These are phyloP conservation scores for Rutstroemia sp. DNA, from an alignment of 2,329 filamentous ascomycete genomes.

Conservation along the genomic window DNA sequence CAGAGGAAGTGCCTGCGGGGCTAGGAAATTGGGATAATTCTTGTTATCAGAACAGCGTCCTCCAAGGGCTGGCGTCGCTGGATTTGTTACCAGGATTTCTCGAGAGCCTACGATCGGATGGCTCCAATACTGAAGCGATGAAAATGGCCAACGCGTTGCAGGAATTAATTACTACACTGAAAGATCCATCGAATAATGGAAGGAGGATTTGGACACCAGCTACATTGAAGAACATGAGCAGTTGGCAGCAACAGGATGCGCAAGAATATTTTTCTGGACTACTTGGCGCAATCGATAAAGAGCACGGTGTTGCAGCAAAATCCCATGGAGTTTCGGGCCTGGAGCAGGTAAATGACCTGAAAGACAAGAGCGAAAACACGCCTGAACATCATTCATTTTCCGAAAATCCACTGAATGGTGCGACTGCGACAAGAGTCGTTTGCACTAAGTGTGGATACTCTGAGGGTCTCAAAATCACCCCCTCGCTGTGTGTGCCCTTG, in stretches of 20 bases:
- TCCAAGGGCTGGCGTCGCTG: conserved; percentile 77
- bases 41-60: conserved; percentile 94
- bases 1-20: conserved; percentile 49
- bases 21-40: conserved; percentile 91
- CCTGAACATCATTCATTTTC: conserved; percentile 25
- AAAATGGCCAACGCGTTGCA: conserved; percentile 32
- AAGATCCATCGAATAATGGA: conserved; percentile 62
- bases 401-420: conserved; percentile 77
- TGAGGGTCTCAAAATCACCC: conserved; percentile 81
- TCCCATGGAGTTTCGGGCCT: conserved; percentile 17
- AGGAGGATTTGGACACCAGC: conserved; percentile 74
- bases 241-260: conserved; percentile 93
- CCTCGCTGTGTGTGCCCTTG: conserved; percentile 89
- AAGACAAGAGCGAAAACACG: not conserved
- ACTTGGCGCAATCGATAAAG: conserved; percentile 75
- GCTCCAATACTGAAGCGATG: conserved; percentile 18
- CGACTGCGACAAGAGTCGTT: conserved; percentile 80
- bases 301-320: conserved; percentile 48
- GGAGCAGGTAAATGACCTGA: conserved; percentile 15
- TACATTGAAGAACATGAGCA: conserved; percentile 84
- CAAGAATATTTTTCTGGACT: conserved; percentile 96
- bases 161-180: conserved; percentile 62
- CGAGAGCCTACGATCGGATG: conserved; percentile 33
- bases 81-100: conserved; percentile 63
- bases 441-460: conserved; percentile 81